Evolutionary conservation across 139 green algal species (phyloP), one percentile per base, ranked within the genome.

Genomic region (Coelastrella sp.): DNA sequence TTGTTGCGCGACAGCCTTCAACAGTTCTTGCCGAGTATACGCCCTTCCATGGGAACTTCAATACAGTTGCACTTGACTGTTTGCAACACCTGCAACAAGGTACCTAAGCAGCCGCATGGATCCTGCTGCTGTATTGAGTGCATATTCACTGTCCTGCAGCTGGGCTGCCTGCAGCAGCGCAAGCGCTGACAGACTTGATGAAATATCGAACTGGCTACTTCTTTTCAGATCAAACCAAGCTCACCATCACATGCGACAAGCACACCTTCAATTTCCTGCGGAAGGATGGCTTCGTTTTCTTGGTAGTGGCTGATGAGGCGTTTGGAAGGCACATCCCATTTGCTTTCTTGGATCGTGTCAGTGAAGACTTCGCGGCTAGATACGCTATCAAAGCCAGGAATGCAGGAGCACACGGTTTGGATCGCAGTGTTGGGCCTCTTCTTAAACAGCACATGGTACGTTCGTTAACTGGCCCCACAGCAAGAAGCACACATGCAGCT

Each of bases 11-110:
- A 0, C 92, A 87, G 0, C 91, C 87, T 11, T 94, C 86, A 0
- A 93, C 97, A 9, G 93, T 99, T 19, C 89, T 99, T 6, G 94
- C 94, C 0, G 97, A 99, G 51, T 98, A 98, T 90, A 97, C 96
- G 4, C 90, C 91, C 0, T 98, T 94, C 89, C 92, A 86, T 43
- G 97, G 97, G 40, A 99, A 99, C 82, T 99, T 99, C 87, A 94
- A 89, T 66, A 95, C 93, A 1, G 92, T 99, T 35, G 96, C 96
- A 0, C 90, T 98, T 11, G 93, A 99, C 84, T 98, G 94, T 77
- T 80, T 98, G 17, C 88, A 95, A 35, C 94, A 94, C 32, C 79
- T 96, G 35, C 59, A 88, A 27, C 19, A 51, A 82, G 77, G 77
- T 75, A 38, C 34, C 17, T 30, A 38, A 74, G 17, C 48, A 40